phyloP scores from a whole-genome alignment of 2,329 filamentous ascomycete genomes.

The Fusarium bulbicola region DNA sequence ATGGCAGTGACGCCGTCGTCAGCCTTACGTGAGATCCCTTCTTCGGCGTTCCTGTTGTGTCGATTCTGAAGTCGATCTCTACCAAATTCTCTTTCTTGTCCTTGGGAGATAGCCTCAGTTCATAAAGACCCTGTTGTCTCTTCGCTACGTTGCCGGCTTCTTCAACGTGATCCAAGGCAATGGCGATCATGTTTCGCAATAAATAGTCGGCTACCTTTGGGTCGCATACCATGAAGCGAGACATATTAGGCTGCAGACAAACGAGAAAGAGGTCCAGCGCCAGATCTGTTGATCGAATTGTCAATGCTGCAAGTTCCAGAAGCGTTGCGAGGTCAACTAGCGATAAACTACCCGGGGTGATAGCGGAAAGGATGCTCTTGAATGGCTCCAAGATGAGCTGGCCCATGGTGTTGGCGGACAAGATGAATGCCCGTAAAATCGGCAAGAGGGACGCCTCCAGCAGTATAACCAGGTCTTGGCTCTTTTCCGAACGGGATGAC shows the following conservation, averaged over 20 bases:
- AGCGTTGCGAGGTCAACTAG: not conserved
- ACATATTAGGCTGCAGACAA: slow-evolving; percentile 44
- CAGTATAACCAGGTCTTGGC: fast-evolving
- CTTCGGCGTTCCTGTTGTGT: not conserved
- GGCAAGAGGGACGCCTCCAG: not conserved
- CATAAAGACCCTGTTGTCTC: not conserved
- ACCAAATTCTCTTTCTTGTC: not conserved
- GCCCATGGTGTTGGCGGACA: slow-evolving; percentile 2
- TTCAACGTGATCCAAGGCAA: slow-evolving; percentile 52
- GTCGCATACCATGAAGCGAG: slow-evolving; percentile 39
- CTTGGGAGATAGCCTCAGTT: not conserved
- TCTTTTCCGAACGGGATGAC: not conserved
- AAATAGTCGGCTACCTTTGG: slow-evolving; percentile 42
- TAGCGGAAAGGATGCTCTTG: slow-evolving; percentile 2
- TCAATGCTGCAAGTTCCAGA: slow-evolving; percentile 19
- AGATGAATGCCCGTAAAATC: not conserved
- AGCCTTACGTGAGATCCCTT: slow-evolving; percentile 14
- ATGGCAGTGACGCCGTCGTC: slow-evolving; percentile 1
- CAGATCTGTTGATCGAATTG: slow-evolving; percentile 11
- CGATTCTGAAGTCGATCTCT: slow-evolving; percentile 19
- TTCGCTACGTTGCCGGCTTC: slow-evolving; percentile 36
- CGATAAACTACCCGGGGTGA: not conserved
- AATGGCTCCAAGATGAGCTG: slow-evolving; percentile 15
- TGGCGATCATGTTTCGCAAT: slow-evolving; percentile 46
- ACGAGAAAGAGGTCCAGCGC: slow-evolving; percentile 25